Conservation (phyloP, 495 filamentous ascomycete species). For the Tricharina praecox region DNA sequence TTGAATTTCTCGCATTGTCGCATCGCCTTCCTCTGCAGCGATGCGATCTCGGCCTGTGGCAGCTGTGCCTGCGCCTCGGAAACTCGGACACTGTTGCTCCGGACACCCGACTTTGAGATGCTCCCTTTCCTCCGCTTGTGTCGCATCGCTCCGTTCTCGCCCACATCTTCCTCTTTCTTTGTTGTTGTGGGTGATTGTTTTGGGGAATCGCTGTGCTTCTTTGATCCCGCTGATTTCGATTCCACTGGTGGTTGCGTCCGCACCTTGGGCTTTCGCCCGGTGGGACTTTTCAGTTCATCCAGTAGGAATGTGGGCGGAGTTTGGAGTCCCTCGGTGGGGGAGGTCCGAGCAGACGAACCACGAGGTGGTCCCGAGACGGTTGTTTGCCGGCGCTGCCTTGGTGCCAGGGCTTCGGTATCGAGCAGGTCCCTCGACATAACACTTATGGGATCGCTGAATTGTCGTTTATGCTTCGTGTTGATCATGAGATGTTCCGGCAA, state of each 20-base stretch:
- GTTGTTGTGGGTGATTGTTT: no score
- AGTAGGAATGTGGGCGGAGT: not conserved
- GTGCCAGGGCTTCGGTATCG: not conserved
- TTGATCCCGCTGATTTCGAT: not conserved
- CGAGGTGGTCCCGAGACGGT: no score
- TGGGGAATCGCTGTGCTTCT: no score
- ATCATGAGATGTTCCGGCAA: constrained; percentile 52
- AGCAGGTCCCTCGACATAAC: constrained; percentile 28
- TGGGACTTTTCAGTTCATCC: no score
- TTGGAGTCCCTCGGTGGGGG: not conserved
- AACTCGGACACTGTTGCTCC: constrained; percentile 37
- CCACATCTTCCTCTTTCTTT: constrained; percentile 5
- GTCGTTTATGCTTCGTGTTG: constrained; percentile 43
- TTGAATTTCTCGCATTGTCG: constrained; percentile 49
- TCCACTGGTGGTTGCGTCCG: constrained; percentile 3
- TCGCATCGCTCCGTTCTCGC: constrained; percentile 22
- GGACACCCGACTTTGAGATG: constrained; percentile 28
- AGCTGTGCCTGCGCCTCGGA: constrained; percentile 35
- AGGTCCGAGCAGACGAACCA: no score
- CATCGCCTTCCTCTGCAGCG: constrained; percentile 43
- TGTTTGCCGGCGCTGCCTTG: not conserved
- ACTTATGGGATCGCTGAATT: constrained; percentile 32
- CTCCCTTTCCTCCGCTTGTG: constrained; percentile 32
- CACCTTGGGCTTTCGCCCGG: no score
- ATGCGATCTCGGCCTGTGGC: constrained; percentile 35